Conservation (phyloP, 2,329 filamentous ascomycete species). For the Didymella arachidicola region DNA sequence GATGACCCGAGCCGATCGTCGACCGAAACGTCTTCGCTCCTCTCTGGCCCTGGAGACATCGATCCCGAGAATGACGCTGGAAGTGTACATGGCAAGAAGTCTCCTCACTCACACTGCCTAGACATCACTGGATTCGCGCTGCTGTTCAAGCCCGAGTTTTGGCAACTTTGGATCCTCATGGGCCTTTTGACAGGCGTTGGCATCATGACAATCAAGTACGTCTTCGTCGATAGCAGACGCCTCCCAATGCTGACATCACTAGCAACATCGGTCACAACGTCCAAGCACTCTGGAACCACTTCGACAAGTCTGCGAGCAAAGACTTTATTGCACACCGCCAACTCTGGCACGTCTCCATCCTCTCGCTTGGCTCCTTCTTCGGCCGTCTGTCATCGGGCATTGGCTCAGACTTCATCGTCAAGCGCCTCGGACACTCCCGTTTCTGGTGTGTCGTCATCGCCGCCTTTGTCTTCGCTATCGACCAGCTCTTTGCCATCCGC, state of each 20-base stretch:
- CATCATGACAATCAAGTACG: conserved; percentile 98
- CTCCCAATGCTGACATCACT: conserved; percentile 3
- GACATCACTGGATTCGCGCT: conserved; percentile 88
- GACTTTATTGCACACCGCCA: conserved; percentile 82
- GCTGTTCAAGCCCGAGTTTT: conserved; percentile 78
- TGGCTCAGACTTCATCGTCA: conserved; percentile 89
- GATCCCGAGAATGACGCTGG: conserved; percentile 55
- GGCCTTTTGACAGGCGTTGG: conserved; percentile 91
- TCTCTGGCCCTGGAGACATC: conserved; percentile 70
- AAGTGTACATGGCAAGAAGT: conserved; percentile 64
- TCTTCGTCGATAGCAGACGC: conserved; percentile 21
- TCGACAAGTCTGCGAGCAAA: conserved; percentile 74
- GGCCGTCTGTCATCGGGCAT: conserved; percentile 78
- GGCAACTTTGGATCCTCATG: conserved; percentile 88
- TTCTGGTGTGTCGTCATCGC: conserved; percentile 90
- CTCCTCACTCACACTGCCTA: conserved; percentile 78
- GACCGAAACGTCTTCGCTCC: conserved; percentile 82
- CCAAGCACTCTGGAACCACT: conserved; percentile 87
- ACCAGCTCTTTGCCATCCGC: conserved; percentile 77
- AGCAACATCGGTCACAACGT: conserved; percentile 95
- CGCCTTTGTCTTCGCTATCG: conserved; percentile 77
- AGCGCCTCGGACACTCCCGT: conserved; percentile 78
- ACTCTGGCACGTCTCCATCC: conserved; percentile 89
- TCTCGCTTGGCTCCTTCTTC: conserved; percentile 87
- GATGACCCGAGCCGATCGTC: conserved; percentile 54